Evolutionary conservation across 2,329 filamentous ascomycete genomes (phyloP), one percentile per base, ranked within the genome.

Genomic region (Pyrenophora graminea): DNA sequence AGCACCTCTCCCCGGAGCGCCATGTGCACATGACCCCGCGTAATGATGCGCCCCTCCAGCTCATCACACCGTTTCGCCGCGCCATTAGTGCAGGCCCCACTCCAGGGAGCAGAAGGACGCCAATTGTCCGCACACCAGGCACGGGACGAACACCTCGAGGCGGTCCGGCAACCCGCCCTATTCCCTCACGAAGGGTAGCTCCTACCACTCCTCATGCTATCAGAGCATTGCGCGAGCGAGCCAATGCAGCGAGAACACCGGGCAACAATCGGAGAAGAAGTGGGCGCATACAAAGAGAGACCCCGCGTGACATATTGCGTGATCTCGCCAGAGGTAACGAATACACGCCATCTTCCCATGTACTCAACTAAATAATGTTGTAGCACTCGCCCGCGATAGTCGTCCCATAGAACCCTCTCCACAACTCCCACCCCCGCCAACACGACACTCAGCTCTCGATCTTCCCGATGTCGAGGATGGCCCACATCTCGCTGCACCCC

Each of bases 171-270:
- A 68, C 67, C 37, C 65, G 71, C 10, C 66, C 70, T 32, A 58
- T 71, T 21, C 65, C 71, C 23, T 59, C 68, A 13, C 64, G 72
- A 46, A 62, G 71, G 39, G 68, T 59, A 15, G 76, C 76, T 13
- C 81, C 81, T 7, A 78, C 80, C 4, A 84, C 82, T 13, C 82
- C 82, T 1, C 79, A 83, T 73, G 80, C 79, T 21, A 76, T 83
- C 48, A 75, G 79, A 36, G 81, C 81, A 8, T 71, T 82, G 23
- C 77, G 82, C 66, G 78, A 81, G 59, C 79, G 81, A 42, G 72
- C 69, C 45, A 70, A 74, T 59, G 79, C 79, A 10, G 77, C 76
- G 4, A 77, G 77, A 55, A 82, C 80, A 2, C 79, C 80, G 17
- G 76, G 79, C 10, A 74, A 80, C 58, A 74, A 77, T 39, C 68